Evolutionary conservation across 176 grass and related monocot species (phyloP).

Genomic region (Bromus sterilis): DNA sequence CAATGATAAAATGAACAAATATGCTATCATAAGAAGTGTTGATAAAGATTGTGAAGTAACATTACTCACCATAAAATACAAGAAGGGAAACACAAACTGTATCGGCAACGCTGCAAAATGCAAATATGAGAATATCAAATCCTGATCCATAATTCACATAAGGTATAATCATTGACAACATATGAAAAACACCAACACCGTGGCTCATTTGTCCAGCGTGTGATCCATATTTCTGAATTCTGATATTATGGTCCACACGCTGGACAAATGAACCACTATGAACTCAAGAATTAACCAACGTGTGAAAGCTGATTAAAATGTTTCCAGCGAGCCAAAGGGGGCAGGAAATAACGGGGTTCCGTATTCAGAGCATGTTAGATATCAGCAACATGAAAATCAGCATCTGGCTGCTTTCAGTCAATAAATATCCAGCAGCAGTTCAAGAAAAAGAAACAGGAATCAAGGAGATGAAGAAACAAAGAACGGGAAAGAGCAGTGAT

Average conservation of each 20-base stretch:
- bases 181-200: too few relatives aligned
- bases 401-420: too few relatives aligned
- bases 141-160: not conserved
- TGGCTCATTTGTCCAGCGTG: too few relatives aligned
- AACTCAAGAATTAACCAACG: not conserved
- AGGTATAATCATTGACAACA: not conserved
- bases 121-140: not conserved
- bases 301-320: not conserved
- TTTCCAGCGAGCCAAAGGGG: not conserved
- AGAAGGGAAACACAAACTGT: slow-evolving; percentile 47
- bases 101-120: slow-evolving; percentile 43
- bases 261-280: not conserved
- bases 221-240: too few relatives aligned
- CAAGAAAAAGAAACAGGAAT: not conserved
- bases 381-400: too few relatives aligned
- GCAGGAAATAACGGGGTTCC: not conserved
- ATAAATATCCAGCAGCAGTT: not conserved
- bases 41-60: not conserved
- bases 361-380: too few relatives aligned
- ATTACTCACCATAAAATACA: slow-evolving; percentile 62
- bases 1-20: too few relatives aligned
- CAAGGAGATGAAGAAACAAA: not conserved
- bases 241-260: not conserved
- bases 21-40: not conserved
- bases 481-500: not conserved